A percentile compares a stretch with the other conserved stretches of the same genome.
phyloP scores from a whole-genome alignment of 371 early-diverging fungal species.

The Caulochytrium protostelioides region DNA sequence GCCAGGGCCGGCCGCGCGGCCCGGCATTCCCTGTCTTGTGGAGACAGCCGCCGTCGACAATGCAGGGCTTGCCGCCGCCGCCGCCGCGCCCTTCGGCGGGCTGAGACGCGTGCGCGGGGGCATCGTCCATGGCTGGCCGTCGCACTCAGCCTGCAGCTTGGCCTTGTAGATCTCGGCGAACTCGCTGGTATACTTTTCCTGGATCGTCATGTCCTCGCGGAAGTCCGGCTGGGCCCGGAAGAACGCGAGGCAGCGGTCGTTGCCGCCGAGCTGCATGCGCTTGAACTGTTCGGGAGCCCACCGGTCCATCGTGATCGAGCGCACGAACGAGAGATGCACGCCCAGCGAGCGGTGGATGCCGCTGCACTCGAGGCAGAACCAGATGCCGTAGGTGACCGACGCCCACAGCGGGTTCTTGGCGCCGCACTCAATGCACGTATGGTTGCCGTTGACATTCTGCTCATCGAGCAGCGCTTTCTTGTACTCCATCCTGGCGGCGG shows the following conservation, averaged over 20 bases:
- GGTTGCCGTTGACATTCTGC: too few species aligned
- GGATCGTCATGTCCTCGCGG: constrained; percentile 46
- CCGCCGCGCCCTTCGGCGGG: constrained; percentile 3
- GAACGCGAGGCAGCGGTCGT: constrained; percentile 64
- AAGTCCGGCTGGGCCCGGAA: constrained; percentile 70
- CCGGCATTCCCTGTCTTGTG: too few species aligned
- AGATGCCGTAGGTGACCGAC: constrained; percentile 79
- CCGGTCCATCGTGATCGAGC: constrained; percentile 94
- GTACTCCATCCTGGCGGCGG: too few species aligned
- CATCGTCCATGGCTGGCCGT: constrained; percentile 26
- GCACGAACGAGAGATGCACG: constrained; percentile 89
- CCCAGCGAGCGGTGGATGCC: constrained; percentile 82
- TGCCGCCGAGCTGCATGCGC: constrained; percentile 90
- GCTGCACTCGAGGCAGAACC: constrained; percentile 95
- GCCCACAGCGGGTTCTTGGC: constrained; percentile 84
- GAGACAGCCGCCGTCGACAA: constrained; percentile 1
- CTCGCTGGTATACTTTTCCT: constrained; percentile 60
- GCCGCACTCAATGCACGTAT: constrained; percentile 14
- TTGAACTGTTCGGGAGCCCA: constrained; percentile 87
- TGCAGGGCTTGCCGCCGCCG: constrained; percentile 1
- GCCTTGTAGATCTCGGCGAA: constrained; percentile 75
- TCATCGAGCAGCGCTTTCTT: too few species aligned
- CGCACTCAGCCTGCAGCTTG: constrained; percentile 56
- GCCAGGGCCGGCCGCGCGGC: constrained; percentile 3
- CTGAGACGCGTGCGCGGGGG: constrained; percentile 6